Conservation (phyloP, 495 filamentous ascomycete genomes). For the Neurospora pannonica region DNA sequence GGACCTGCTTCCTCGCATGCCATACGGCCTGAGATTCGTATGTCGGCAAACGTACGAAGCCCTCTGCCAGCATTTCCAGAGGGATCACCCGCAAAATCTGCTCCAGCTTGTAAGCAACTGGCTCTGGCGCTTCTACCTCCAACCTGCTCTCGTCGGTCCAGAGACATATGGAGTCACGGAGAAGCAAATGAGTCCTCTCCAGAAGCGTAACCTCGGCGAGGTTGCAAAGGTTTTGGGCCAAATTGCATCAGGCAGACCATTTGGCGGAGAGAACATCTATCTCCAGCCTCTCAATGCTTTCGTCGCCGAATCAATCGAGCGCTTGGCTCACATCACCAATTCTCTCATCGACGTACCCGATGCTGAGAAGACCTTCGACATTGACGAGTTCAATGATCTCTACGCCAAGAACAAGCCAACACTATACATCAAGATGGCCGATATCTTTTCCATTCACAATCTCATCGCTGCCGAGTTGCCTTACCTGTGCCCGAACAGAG, state of each 20-base stretch:
- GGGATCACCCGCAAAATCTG: constrained; percentile 66
- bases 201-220: constrained; percentile 87
- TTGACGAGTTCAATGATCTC: constrained; percentile 96
- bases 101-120: constrained; percentile 81
- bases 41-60: constrained; percentile 77
- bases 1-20: constrained; percentile 76
- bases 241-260: constrained; percentile 72
- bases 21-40: constrained; percentile 85
- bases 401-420: constrained; percentile 94
- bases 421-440: constrained; percentile 95
- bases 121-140: constrained; percentile 90
- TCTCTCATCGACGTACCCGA: constrained; percentile 73
- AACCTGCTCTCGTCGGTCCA: constrained; percentile 75
- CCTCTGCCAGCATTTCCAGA: constrained; percentile 63
- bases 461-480: constrained; percentile 73
- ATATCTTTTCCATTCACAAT: constrained; percentile 93
- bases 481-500: constrained; percentile 62
- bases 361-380: constrained; percentile 87
- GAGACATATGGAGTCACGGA: constrained; percentile 87
- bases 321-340: constrained; percentile 62
- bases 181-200: constrained; percentile 74
- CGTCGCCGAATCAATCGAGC: constrained; percentile 73
- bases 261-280: constrained; percentile 90
- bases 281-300: constrained; percentile 90
- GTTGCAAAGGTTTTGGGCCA: constrained; percentile 87